A percentile compares a stretch with the other conserved stretches of the same genome.
Conservation (phyloP, 1,284 basidiomycete genomes). For the Leccinum insolens region DNA sequence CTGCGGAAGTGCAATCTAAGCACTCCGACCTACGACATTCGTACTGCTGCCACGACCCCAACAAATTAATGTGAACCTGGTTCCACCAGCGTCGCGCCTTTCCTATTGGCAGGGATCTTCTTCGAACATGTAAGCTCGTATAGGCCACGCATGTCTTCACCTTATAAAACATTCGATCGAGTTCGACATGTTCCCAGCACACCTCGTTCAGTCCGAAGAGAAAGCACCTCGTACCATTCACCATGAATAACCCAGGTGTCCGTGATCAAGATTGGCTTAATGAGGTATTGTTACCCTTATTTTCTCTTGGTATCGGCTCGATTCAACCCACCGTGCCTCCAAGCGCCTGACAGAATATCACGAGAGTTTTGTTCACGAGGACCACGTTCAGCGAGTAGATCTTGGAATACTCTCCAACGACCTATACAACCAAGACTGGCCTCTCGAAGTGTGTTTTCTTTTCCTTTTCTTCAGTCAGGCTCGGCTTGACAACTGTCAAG, state of each 20-base stretch:
- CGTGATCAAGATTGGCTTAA: background rate
- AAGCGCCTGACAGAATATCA: background rate
- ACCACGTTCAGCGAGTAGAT: background rate
- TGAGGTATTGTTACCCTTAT: background rate
- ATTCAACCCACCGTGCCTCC: background rate
- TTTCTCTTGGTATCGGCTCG: background rate
- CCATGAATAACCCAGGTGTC: background rate
- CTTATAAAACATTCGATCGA: conserved; percentile 12
- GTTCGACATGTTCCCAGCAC: background rate
- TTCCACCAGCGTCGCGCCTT: too few relatives aligned
- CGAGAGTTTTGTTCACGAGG: background rate
- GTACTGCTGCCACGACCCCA: background rate
- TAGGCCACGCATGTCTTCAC: background rate
- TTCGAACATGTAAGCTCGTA: conserved; percentile 4
- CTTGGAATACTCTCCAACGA: background rate
- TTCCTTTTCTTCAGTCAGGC: background rate
- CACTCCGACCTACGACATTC: too few relatives aligned
- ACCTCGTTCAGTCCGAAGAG: background rate
- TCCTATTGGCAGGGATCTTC: too few relatives aligned
- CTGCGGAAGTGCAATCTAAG: too few relatives aligned
- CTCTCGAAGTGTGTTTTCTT: background rate
- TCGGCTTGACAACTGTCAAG: background rate
- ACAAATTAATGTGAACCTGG: background rate
- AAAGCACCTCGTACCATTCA: background rate
- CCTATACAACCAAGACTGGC: conserved; percentile 2